A percentile compares a stretch with the other conserved stretches of the same genome.
These are phyloP conservation scores for Bauhinia variegata DNA, from an alignment of 306 rosid species.

Conservation along the genomic window DNA sequence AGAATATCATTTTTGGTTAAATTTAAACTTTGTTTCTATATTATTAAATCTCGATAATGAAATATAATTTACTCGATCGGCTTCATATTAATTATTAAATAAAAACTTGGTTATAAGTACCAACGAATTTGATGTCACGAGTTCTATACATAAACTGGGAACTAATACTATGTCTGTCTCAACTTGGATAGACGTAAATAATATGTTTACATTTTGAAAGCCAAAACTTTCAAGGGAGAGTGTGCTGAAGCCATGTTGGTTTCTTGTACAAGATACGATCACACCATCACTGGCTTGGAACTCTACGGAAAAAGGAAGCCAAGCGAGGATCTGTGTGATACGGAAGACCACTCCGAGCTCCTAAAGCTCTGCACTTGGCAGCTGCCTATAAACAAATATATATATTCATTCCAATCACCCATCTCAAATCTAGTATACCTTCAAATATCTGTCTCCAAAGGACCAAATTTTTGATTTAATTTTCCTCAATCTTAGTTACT, in stretches of 20 bases:
- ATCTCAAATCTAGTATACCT: neutral
- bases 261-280: no score
- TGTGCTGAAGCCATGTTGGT: no score
- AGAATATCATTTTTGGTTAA: no score
- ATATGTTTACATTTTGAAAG: neutral
- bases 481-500: constrained; percentile 1
- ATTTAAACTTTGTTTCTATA: no score
- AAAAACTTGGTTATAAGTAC: constrained; percentile 70
- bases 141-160: no score
- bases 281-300: neutral
- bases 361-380: constrained; percentile 75
- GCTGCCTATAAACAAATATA: constrained; percentile 68
- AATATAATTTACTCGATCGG: no score
- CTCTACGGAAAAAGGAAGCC: constrained; percentile 56
- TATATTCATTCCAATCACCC: constrained; percentile 52
- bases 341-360: constrained; percentile 93
- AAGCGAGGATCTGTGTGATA: constrained; percentile 59
- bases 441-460: constrained; percentile 21
- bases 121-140: no score
- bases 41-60: no score
- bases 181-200: neutral
- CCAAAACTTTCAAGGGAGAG: neutral
- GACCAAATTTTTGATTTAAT: constrained; percentile 11
- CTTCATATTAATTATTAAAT: no score
- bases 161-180: neutral